Evolutionary conservation across 2,329 filamentous ascomycete genomes (phyloP), one percentile per base, ranked within the genome.

Genomic region (Venturia nashicola): DNA sequence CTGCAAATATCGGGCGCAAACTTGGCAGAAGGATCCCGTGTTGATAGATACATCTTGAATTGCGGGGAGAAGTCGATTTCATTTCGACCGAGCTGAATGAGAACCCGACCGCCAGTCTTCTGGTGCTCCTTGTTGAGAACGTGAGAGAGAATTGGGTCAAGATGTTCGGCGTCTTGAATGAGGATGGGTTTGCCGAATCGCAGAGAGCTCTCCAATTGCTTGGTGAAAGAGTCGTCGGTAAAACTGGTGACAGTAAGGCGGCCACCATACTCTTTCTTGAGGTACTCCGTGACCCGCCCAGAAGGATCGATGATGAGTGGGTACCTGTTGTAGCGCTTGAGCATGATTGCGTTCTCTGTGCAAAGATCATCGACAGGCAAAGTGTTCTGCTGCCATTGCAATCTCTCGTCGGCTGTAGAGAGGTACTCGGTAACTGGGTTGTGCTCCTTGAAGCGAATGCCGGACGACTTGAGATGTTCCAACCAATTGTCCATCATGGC

Each of bases 71-170:
- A 99, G 76, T 99, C 94, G 68, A 99, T 99, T 77, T 99, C 92
- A 76, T 99, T 95, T 76, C 94, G 97, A 71, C 94, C 94, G 48
- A 99, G 89, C 76, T 99, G 94, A 67, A 99, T 99, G 62, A 99
- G 86, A 57, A 97, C 93, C 83, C 94, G 93, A 27, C 94, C 94
- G 69, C 94, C 94, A 36, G 95, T 99, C 79, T 92, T 95, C 76
- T 99, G 95, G 76, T 99, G 99, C 73, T 99, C 94, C 76, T 99
- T 99, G 79, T 99, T 99, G 76, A 99, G 85, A 64, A 99, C 93
- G 71, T 99, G 94, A 72, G 97, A 99, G 70, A 99, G 86, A 65
- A 99, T 92, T 0, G 95, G 95, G 72, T 99, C 94, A 65, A 99
- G 80, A 73, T 99, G 90, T 76, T 99, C 95, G 0, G 94, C 95